Evolutionary conservation across 192 early-diverging fungal species (phyloP), one percentile per base, ranked within the genome.

Genomic region (Chytriomyces hyalinus): DNA sequence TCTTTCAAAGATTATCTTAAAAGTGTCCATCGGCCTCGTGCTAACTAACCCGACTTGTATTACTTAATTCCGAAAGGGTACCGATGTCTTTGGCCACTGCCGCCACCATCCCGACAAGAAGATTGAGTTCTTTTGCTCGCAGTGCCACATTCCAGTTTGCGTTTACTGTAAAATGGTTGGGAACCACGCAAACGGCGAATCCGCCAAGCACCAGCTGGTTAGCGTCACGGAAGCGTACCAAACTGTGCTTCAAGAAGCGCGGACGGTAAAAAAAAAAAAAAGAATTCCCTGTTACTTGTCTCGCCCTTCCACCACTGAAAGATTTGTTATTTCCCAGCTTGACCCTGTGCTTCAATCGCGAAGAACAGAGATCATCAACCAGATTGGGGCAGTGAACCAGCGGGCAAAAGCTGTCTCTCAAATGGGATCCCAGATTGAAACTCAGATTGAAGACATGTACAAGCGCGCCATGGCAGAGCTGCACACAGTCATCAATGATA

Each of bases 101-200:
- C 81, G 85, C 24, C 83, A 85, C 70, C 89, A 90, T 62, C 79
- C 84, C 6, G 87, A 87, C 51, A 87, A 88, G 71, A 63, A 75
- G 43, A 83, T 90, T 44, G 85, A 90, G 80, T 90, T 88, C 79
- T 90, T 88, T 72, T 90, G 89, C 82, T 85, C 86, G 0, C 86
- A 90, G 57, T 90, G 89, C 77, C 88, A 90, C 61, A 78, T 87
- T 17, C 88, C 88, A 13, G 89, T 90, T 6, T 90, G 89, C 81
- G 87, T 90, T 4, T 84, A 78, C 63, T 90, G 89, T 80, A 90
- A 88, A 59, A 90, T 90, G 84, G 82, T 90, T 2, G 88, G 89
- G n/a, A 85, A 85, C 66, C 89, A 90, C 51, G 82, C 86, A 2
- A 85, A 83, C 62, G 88, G 84, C 7, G 88, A 90, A 49, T 79